phyloP scores from a whole-genome alignment of 2,329 filamentous ascomycete species.

The Didymella keratinophila region DNA sequence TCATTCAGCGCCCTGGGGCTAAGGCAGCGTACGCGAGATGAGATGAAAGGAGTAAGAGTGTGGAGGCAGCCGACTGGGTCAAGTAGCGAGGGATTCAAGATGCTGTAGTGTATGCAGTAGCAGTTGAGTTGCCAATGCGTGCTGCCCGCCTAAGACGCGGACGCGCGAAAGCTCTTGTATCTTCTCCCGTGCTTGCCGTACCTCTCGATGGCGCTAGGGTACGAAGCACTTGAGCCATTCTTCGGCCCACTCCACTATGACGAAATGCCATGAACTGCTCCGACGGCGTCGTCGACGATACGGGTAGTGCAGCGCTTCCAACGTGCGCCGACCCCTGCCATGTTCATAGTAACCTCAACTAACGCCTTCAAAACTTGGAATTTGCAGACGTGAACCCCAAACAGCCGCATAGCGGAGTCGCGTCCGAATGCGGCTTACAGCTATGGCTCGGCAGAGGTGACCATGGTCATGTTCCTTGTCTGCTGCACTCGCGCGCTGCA shows the following conservation, averaged over 20 bases:
- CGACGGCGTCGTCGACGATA: constrained; percentile 20
- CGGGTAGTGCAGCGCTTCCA: constrained; percentile 14
- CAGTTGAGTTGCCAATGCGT: constrained; percentile 14
- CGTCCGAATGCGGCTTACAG: constrained; percentile 24
- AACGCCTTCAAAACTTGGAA: constrained; percentile 37
- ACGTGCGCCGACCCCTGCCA: constrained; percentile 16
- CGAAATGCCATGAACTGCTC: constrained; percentile 31
- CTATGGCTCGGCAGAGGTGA: constrained; percentile 7
- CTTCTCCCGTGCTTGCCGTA: constrained; percentile 33
- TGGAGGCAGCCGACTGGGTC: background rate
- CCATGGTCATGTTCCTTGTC: constrained; percentile 15
- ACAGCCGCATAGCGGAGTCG: constrained; percentile 29
- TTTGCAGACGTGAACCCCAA: constrained; percentile 18
- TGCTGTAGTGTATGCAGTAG: background rate
- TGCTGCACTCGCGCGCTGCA: constrained; percentile 22
- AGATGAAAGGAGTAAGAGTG: background rate
- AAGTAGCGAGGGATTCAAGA: constrained; percentile 10
- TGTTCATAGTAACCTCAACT: constrained; percentile 29
- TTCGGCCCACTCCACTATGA: constrained; percentile 36
- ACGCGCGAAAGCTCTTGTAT: constrained; percentile 18
- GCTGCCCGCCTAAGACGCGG: constrained; percentile 5
- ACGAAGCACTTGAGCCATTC: constrained; percentile 11
- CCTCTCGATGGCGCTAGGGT: constrained; percentile 29
- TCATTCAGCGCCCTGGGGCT: constrained; percentile 7
- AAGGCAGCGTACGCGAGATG: constrained; percentile 9